These are phyloP conservation scores for Polytrichum formosum DNA, from an alignment of 225 moss, liverwort and hornwort genomes.

Conservation along the genomic window DNA sequence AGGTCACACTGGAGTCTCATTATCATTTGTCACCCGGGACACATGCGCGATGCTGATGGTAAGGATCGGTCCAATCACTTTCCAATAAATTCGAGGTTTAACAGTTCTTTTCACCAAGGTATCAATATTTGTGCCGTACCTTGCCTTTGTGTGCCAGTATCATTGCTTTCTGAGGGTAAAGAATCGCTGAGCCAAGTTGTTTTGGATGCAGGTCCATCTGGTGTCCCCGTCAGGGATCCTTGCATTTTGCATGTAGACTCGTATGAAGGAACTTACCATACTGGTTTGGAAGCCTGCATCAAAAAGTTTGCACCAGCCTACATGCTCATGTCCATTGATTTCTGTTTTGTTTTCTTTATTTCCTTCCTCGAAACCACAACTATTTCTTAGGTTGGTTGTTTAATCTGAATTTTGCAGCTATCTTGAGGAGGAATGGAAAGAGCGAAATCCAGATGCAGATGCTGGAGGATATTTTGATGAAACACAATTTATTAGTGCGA, in stretches of 20 bases:
- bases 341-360: too few relatives aligned
- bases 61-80: too few relatives aligned
- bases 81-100: neutral
- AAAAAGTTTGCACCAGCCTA: too few relatives aligned
- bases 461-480: slow-evolving; percentile 29
- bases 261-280: slow-evolving; percentile 47
- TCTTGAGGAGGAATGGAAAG: slow-evolving; percentile 55
- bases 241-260: slow-evolving; percentile 63
- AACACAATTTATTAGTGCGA: slow-evolving; percentile 37
- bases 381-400: too few relatives aligned
- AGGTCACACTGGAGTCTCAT: too few relatives aligned
- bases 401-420: slow-evolving; percentile 28
- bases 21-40: too few relatives aligned
- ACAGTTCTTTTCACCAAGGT: neutral
- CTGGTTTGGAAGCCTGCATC: slow-evolving; percentile 33
- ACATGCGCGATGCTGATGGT: too few relatives aligned
- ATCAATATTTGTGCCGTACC: too few relatives aligned
- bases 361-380: too few relatives aligned
- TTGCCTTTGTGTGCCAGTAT: too few relatives aligned
- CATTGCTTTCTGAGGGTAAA: too few relatives aligned
- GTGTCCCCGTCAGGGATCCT: slow-evolving; percentile 35
- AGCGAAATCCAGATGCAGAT: slow-evolving; percentile 25
- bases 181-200: neutral
- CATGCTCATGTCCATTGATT: too few relatives aligned
- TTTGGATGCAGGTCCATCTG: slow-evolving; percentile 9